Percentiles rank a stretch among this genome's conserved stretches.
phyloP scores from a whole-genome alignment of 2,329 filamentous ascomycete species.

The Cyclaneusma minus region DNA sequence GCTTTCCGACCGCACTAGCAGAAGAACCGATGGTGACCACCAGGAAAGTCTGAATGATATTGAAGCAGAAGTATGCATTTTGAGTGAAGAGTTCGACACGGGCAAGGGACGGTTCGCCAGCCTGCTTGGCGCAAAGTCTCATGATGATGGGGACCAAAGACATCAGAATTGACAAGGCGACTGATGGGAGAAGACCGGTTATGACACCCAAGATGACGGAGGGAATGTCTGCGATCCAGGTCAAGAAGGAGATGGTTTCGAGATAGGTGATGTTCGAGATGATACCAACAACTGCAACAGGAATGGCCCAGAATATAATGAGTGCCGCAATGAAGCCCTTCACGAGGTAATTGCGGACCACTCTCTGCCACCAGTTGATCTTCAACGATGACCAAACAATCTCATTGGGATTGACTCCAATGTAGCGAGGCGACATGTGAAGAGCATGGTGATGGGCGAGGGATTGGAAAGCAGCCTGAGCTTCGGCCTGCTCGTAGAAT shows the following conservation, averaged over 20 bases:
- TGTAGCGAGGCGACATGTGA: constrained; percentile 74
- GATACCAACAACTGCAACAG: constrained; percentile 63
- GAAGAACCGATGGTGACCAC: constrained; percentile 72
- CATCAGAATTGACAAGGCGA: constrained; percentile 72
- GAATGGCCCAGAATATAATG: constrained; percentile 75
- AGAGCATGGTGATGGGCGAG: constrained; percentile 75
- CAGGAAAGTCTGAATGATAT: constrained; percentile 83
- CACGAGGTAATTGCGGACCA: constrained; percentile 55
- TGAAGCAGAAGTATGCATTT: constrained; percentile 81
- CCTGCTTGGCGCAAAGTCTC: constrained; percentile 61
- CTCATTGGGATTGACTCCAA: constrained; percentile 68
- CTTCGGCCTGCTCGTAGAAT: constrained; percentile 67
- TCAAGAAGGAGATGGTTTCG: constrained; percentile 48
- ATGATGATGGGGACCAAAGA: constrained; percentile 72
- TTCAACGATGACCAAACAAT: constrained; percentile 77
- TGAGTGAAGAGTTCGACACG: constrained; percentile 80
- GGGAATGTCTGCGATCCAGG: constrained; percentile 62
- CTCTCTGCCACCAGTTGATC: constrained; percentile 74
- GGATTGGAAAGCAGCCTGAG: constrained; percentile 75
- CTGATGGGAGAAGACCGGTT: constrained; percentile 66
- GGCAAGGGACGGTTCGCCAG: constrained; percentile 66
- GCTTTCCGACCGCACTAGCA: constrained; percentile 50
- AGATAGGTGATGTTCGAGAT: constrained; percentile 74
- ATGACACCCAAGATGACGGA: constrained; percentile 61
- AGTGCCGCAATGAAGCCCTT: constrained; percentile 58